phyloP scores from a whole-genome alignment of 495 filamentous ascomycete genomes.

The Polyplosphaeria fusca region DNA sequence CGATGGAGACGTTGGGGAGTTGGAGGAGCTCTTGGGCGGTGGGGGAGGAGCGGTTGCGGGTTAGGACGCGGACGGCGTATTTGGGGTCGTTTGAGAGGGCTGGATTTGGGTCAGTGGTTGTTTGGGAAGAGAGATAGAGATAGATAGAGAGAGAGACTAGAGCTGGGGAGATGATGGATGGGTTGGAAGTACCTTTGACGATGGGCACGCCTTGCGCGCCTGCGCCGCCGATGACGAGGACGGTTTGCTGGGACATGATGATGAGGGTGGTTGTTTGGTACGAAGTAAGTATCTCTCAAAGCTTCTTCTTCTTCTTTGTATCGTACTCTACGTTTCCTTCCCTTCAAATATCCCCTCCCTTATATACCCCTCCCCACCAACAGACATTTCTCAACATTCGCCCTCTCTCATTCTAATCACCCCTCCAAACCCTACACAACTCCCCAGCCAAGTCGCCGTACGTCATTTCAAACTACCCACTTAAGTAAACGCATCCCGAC shows the following conservation, averaged over 20 bases:
- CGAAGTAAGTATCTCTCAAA: neutral
- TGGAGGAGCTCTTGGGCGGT: constrained; percentile 14
- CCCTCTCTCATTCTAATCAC: no score
- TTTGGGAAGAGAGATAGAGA: neutral
- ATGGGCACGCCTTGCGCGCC: constrained; percentile 28
- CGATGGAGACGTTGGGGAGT: constrained; percentile 21
- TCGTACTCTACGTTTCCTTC: no score
- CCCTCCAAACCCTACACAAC: no score
- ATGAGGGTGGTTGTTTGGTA: neutral
- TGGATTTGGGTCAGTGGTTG: neutral
- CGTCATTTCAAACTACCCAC: no score
- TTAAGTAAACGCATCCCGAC: no score
- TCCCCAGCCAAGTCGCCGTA: no score
- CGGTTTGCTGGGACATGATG: constrained; percentile 13
- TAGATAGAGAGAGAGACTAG: neutral
- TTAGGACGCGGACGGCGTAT: constrained; percentile 25
- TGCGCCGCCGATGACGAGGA: constrained; percentile 22
- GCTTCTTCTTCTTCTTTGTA: no score
- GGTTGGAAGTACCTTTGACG: constrained; percentile 14
- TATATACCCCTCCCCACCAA: no score
- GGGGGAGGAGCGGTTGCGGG: constrained; percentile 12
- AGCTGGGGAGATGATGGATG: neutral
- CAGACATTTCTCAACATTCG: no score
- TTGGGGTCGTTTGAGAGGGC: constrained; percentile 17
- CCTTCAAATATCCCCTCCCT: no score